phyloP scores from a whole-genome alignment of 23 red algal species.

The Cyanidium caldarium region DNA sequence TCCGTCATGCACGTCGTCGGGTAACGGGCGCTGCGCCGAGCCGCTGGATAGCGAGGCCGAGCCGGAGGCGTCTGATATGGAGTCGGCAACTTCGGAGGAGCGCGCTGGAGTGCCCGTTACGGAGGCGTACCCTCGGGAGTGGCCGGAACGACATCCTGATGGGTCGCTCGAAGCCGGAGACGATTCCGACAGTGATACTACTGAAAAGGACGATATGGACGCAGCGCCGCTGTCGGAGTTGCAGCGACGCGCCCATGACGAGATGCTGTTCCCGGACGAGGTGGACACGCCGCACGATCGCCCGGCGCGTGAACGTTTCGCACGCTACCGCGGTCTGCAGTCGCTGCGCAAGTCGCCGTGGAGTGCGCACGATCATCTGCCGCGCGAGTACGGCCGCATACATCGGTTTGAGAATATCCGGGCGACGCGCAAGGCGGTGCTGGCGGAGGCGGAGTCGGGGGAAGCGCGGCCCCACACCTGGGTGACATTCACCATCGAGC shows the following conservation, averaged over 20 bases:
- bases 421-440: slow-evolving; percentile 8
- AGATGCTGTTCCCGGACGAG: slow-evolving; percentile 82
- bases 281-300: slow-evolving; percentile 62
- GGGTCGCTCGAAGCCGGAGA: neutral
- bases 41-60: slow-evolving; percentile 24
- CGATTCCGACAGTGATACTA: neutral
- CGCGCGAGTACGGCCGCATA: slow-evolving; percentile 31
- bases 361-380: slow-evolving; percentile 68
- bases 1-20: neutral
- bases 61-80: slow-evolving; percentile 24
- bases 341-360: slow-evolving; percentile 68
- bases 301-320: slow-evolving; percentile 65
- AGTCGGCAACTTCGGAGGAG: neutral
- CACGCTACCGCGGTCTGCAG: slow-evolving; percentile 57
- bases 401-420: slow-evolving; percentile 55
- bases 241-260: no score
- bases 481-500: neutral
- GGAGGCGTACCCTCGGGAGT: slow-evolving; percentile 1
- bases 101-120: neutral
- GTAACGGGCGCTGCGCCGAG: slow-evolving; percentile 22
- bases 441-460: neutral
- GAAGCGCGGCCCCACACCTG: neutral
- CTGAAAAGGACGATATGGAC: slow-evolving; percentile 3
- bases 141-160: slow-evolving; percentile 10
- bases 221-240: slow-evolving; percentile 8